Percentiles rank a stretch among this genome's conserved stretches.
Conservation (phyloP, 2,329 filamentous ascomycete genomes). For the Bipolaris cookei region DNA sequence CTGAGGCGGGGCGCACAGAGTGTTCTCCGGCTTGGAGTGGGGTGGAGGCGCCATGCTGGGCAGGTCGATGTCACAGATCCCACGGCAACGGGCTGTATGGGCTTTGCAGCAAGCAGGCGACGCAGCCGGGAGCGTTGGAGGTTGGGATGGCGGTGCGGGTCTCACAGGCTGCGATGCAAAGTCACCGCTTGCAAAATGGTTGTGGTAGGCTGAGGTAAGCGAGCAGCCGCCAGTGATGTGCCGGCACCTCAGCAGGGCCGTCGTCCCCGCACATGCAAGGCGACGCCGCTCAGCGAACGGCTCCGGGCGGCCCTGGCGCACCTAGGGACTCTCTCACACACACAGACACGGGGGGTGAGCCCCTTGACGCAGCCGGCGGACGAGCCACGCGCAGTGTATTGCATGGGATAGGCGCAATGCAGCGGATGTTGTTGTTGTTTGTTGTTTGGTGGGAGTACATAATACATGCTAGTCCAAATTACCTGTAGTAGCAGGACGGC, state of each 20-base stretch:
- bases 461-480: too few relatives aligned
- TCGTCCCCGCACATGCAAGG: neutral
- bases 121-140: slow-evolving; percentile 26
- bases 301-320: too few relatives aligned
- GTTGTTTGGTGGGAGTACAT: too few relatives aligned
- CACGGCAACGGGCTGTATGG: slow-evolving; percentile 37
- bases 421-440: neutral
- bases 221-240: slow-evolving; percentile 5
- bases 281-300: neutral
- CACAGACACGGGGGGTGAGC: too few relatives aligned
- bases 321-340: too few relatives aligned
- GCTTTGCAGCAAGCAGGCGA: slow-evolving; percentile 39
- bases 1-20: slow-evolving; percentile 61
- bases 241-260: neutral
- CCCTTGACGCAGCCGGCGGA: neutral
- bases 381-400: neutral
- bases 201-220: slow-evolving; percentile 28
- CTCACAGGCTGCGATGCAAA: slow-evolving; percentile 26
- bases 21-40: slow-evolving; percentile 98
- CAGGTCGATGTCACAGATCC: slow-evolving; percentile 34
- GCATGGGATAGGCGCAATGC: neutral
- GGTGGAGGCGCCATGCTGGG: slow-evolving; percentile 87
- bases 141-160: slow-evolving; percentile 24
- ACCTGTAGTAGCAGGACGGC: neutral
- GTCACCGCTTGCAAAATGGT: slow-evolving; percentile 24